Conservation (phyloP, 345 rosid species). For the Hypericum androsaemum region DNA sequence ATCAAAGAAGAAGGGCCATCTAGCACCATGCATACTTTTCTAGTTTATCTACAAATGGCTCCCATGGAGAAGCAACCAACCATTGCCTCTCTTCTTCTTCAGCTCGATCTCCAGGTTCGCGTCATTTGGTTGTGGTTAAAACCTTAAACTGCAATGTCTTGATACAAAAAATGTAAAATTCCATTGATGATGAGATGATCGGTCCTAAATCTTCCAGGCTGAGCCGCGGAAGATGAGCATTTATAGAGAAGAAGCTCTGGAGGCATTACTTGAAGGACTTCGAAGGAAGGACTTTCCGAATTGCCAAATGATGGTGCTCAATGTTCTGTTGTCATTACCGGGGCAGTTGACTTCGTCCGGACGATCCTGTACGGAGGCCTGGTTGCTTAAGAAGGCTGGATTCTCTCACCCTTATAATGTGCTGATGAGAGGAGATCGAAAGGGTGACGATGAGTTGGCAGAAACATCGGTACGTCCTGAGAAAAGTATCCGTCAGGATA, state of each 20-base stretch:
- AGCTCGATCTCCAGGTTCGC: constrained; percentile 57
- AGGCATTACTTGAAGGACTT: constrained; percentile 45
- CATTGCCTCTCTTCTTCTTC: constrained; percentile 55
- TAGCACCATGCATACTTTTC: constrained; percentile 62
- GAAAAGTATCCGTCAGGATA: too few species aligned
- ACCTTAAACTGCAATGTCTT: too few species aligned
- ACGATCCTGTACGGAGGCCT: constrained; percentile 37
- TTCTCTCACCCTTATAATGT: constrained; percentile 42
- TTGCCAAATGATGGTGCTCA: constrained; percentile 42
- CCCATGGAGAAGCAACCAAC: constrained; percentile 52
- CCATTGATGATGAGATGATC: too few species aligned
- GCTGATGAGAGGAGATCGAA: constrained; percentile 30
- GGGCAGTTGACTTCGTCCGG: constrained; percentile 41
- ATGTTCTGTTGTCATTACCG: constrained; percentile 38
- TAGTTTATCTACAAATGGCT: constrained; percentile 65
- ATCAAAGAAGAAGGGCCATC: constrained; percentile 55
- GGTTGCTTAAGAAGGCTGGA: constrained; percentile 57
- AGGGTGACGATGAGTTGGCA: constrained; percentile 21
- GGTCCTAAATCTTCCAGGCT: constrained; percentile 29
- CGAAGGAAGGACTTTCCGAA: constrained; percentile 44
- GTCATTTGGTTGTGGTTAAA: background rate
- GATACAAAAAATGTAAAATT: too few species aligned
- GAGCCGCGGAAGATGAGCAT: constrained; percentile 76
- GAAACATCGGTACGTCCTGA: constrained; percentile 34
- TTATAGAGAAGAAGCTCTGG: constrained; percentile 61